Conservation (phyloP, 306 rosid species). For the Elaeagnus macrophylla region DNA sequence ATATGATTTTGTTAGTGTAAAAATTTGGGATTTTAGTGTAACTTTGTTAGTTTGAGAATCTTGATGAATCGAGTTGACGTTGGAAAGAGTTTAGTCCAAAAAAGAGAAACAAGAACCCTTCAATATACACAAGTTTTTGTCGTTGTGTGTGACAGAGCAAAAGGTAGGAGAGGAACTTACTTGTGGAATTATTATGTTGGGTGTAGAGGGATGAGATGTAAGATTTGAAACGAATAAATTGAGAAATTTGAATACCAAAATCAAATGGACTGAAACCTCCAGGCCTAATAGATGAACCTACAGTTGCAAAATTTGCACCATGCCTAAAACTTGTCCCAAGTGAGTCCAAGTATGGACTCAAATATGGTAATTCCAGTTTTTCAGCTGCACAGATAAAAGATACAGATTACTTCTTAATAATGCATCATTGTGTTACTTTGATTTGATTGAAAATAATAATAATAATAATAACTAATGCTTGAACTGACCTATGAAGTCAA, state of each 20-base stretch:
- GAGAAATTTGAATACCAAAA: conserved; percentile 63
- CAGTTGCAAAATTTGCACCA: conserved; percentile 79
- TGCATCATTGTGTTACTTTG: neutral
- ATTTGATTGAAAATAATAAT: neutral
- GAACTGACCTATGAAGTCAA: conserved; percentile 56
- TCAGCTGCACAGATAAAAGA: conserved; percentile 48
- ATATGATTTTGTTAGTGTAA: no score
- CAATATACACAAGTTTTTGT: no score
- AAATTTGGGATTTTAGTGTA: no score
- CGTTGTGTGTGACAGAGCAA: no score
- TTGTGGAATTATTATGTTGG: conserved; percentile 26
- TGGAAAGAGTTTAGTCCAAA: no score
- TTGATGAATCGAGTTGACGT: no score
- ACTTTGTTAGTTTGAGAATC: no score
- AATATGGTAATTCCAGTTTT: conserved; percentile 61
- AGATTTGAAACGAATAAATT: conserved; percentile 61
- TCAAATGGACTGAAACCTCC: conserved; percentile 74
- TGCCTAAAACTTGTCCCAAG: conserved; percentile 64
- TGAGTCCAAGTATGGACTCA: conserved; percentile 76
- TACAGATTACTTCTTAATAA: neutral
- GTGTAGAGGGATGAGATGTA: conserved; percentile 40
- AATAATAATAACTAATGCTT: neutral
- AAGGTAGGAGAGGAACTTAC: conserved; percentile 28
- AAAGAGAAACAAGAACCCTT: no score
- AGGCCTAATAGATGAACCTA: conserved; percentile 60